Evolutionary conservation across 768 basidiomycete species (phyloP).

Genomic region (Galerina marginata): DNA sequence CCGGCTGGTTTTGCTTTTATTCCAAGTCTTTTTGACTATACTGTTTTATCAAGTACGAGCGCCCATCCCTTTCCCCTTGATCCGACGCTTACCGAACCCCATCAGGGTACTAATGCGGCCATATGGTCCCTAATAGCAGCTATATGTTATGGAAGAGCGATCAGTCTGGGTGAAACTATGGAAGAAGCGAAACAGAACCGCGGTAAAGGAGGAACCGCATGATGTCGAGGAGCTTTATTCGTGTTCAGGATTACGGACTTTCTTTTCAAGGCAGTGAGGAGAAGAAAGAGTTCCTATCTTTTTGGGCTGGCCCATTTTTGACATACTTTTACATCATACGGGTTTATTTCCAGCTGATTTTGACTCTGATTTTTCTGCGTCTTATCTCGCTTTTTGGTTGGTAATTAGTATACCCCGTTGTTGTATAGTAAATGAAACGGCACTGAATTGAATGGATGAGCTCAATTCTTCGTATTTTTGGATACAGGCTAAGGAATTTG

Average conservation of each 20-base stretch:
- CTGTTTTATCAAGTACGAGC: conserved; percentile 77
- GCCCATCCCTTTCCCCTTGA: background rate
- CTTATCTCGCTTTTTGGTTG: conserved; percentile 16
- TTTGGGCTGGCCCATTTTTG: conserved; percentile 27
- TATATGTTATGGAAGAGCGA: conserved; percentile 69
- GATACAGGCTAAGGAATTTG: background rate
- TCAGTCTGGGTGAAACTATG: conserved; percentile 72
- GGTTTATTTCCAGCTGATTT: conserved; percentile 18
- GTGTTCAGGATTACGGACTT: conserved; percentile 16
- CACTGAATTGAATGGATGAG: conserved; percentile 25
- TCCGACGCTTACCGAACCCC: background rate
- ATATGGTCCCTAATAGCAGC: conserved; percentile 80
- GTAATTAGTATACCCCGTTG: conserved; percentile 23
- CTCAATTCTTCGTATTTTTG: conserved; percentile 3
- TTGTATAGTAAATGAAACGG: conserved; percentile 19
- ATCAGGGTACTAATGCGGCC: conserved; percentile 84
- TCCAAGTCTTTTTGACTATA: conserved; percentile 66
- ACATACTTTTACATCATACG: conserved; percentile 19
- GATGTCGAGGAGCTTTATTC: conserved; percentile 27
- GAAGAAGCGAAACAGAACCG: conserved; percentile 66
- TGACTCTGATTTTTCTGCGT: conserved; percentile 14
- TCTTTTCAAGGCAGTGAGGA: conserved; percentile 19
- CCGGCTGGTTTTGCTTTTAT: conserved; percentile 64
- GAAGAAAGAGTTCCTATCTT: conserved; percentile 20
- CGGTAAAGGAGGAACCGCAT: conserved; percentile 63